Percentiles rank a stretch among this genome's conserved stretches.
Evolutionary conservation across 768 basidiomycete species (phyloP).

Genomic region (Sistotremastrum suecicum): DNA sequence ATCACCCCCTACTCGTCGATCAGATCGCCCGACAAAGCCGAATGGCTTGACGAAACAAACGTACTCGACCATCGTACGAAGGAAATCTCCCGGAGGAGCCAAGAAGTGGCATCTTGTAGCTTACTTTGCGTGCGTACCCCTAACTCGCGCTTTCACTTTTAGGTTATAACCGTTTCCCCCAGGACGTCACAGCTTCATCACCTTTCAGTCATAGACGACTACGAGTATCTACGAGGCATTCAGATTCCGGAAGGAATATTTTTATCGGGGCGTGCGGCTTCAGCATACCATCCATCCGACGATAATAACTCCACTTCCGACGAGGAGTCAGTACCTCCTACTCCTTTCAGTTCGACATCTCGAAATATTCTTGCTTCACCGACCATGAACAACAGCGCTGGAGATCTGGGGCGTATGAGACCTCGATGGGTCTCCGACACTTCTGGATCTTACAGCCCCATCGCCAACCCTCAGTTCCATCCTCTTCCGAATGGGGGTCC

Average conservation of each 20-base stretch:
- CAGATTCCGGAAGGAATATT: constrained; percentile 58
- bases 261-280: constrained; percentile 22
- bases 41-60: constrained; percentile 81
- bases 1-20: constrained; percentile 50
- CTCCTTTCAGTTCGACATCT: too few relatives aligned
- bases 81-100: constrained; percentile 40
- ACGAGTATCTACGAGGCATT: constrained; percentile 56
- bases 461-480: too few relatives aligned
- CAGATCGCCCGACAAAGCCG: constrained; percentile 64
- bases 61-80: constrained; percentile 53
- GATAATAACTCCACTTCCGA: too few relatives aligned
- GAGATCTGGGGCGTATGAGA: too few relatives aligned
- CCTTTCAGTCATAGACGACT: constrained; percentile 61
- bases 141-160: constrained; percentile 2
- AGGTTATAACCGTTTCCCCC: constrained; percentile 1
- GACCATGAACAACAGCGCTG: too few relatives aligned
- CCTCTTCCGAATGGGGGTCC: too few relatives aligned
- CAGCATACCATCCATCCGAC: too few relatives aligned
- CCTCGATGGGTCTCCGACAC: too few relatives aligned
- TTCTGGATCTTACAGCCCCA: too few relatives aligned
- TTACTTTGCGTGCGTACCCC: constrained; percentile 51
- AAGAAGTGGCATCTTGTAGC: constrained; percentile 78
- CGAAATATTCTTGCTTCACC: too few relatives aligned
- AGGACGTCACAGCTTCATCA: too few relatives aligned
- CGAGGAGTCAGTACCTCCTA: too few relatives aligned